Base-by-base conservation (phyloP, 2,329 filamentous ascomycete genomes). In the Epichloe coenophiala region DNA sequence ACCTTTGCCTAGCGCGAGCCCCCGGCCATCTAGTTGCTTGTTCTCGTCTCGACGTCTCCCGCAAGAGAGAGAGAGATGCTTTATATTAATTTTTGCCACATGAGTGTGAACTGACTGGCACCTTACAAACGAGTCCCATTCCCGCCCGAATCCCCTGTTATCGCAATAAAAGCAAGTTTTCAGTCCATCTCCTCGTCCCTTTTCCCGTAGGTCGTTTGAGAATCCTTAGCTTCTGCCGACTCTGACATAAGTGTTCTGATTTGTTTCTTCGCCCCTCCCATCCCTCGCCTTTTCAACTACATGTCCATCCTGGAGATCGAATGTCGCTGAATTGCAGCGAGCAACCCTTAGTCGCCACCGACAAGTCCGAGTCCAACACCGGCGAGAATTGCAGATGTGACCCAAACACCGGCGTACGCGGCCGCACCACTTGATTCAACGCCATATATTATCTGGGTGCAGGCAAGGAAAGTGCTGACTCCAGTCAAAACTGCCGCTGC, bases 321-420 rank as follows among this genome's bases (percentile, higher is more conserved):
- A 31, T 31, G 9, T 4, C 9, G 38, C 38, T 9, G 6, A 2
- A 19, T 7, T 17, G 38, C 7, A 19, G 23, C 13, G 23, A 37
- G 17, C 19, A 36, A 23, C 41, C 27, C 57, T 17, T 58, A 69
- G 48, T 68, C 67, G 63, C 77, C 63, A 57, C 73, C 66, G 41
- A 81, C 73, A 50, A 72, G 65, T 31, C 72, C 74, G 38, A 83
- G 62, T 1, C 67, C 72, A n/a, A 72, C 36, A 13, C 84, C 84
- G 3, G 79, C 77, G 49, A 83, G 61, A 12, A 76, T 63, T 3
- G 79, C 76, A 6, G 84, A 85, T 21, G 74, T 59, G n/a, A 78
- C 78, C 88, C 88, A 96, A 37, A 91, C 72, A 19, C 71, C 71
- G 2, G 86, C 81, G 73, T 89, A 97, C 0, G 76, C 78, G 3